phyloP scores from a whole-genome alignment of 805 yeast genomes.

The Candida sphagnicola region DNA sequence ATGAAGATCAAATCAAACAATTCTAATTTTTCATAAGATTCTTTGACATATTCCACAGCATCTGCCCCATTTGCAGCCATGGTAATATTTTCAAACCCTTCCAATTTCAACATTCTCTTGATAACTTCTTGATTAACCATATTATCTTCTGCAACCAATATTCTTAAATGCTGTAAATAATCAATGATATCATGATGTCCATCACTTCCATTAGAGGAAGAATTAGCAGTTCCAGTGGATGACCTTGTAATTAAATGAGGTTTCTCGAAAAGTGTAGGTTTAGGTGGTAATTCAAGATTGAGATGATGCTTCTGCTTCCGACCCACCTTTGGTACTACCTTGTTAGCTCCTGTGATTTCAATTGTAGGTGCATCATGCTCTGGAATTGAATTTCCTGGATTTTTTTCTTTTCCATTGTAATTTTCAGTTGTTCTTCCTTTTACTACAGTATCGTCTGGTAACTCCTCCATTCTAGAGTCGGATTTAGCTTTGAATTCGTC shows the following conservation, averaged over 20 bases:
- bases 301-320: neutral
- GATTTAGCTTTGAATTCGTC: conserved; percentile 64
- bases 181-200: conserved; percentile 19
- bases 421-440: neutral
- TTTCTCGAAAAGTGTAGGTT: conserved; percentile 25
- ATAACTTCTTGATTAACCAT: conserved; percentile 92
- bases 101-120: conserved; percentile 78
- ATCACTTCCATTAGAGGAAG: conserved; percentile 12
- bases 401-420: neutral
- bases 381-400: neutral
- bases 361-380: conserved; percentile 2
- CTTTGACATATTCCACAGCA: conserved; percentile 66
- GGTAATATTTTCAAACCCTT: conserved; percentile 68
- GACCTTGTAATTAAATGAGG: conserved; percentile 44
- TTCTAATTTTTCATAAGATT: conserved; percentile 36
- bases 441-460: neutral
- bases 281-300: conserved; percentile 3
- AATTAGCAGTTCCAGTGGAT: conserved; percentile 51
- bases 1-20: conserved; percentile 75
- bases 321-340: neutral
- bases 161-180: conserved; percentile 34
- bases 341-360: neutral
- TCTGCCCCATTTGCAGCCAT: conserved; percentile 91
- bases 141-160: conserved; percentile 93
- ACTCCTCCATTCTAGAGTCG: conserved; percentile 16